Evolutionary conservation across 108 stramenopile genomes (phyloP), one percentile per base, ranked within the genome.

Genomic region (Chaetoceros tenuissimus): DNA sequence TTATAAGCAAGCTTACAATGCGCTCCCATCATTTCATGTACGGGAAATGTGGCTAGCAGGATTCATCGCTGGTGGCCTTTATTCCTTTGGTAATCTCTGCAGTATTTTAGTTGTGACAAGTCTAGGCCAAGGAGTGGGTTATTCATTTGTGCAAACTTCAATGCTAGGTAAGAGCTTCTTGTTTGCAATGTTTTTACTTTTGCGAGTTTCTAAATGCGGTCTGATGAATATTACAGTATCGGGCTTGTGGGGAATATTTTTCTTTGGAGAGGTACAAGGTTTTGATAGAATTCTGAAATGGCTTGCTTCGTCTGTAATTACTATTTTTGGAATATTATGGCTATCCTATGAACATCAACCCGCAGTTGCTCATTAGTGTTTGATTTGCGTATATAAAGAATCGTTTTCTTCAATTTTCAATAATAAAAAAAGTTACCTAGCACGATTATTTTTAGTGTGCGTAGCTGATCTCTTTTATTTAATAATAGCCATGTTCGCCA

Each of bases 241-340:
- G 21, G 71, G 71, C 1, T 44, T 72, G 2, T 72, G 65, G 65
- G 71, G 71, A 24, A 66, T 72, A 3, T 62, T 72, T 25, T 72
- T 60, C 46, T 72, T 67, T 52, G 18, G 47, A 24, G 71, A 72
- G 46, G 34, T 72, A 27, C 60, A 23, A 26, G 66, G 66, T 2
- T 21, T 22, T 30, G 49, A 20, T 25, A 28, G 60, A n/a, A 67
- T 63, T 25, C n/a, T 34, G 28, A 45, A 31, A 34, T 71, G 70
- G 70, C 26, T 63, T 16, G 19, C 28, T 19, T 57, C 62, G 16
- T 59, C 70, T 23, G 19, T 59, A 2, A 27, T 66, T 19, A 65
- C 64, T 23, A 43, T 71, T 17, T 31, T 45, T 17, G 70, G 70
- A 1, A 71, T 71, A 31, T 22, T 71, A 5, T 21, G 57, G 16